Percentiles rank a stretch among this genome's conserved stretches.
These are phyloP conservation scores for Metschnikowia vanudenii DNA, from an alignment of 805 yeast species.

Conservation along the genomic window DNA sequence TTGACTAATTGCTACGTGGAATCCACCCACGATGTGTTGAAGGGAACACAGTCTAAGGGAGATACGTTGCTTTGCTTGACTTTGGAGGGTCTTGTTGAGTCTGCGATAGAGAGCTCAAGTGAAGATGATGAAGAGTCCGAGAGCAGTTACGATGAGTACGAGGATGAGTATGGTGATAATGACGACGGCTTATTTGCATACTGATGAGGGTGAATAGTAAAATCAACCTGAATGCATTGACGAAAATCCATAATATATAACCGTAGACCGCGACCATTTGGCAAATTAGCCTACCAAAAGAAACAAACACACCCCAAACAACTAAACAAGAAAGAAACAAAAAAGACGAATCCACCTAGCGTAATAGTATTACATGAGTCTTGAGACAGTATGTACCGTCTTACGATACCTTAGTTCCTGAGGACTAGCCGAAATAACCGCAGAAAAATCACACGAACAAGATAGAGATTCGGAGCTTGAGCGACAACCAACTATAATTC, in stretches of 20 bases:
- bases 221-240: conserved; percentile 11
- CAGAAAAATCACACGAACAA: too few species aligned
- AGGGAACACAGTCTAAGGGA: conserved; percentile 55
- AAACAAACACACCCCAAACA: not conserved
- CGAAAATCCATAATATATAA: conserved; percentile 1
- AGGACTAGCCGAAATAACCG: too few species aligned
- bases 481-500: too few species aligned
- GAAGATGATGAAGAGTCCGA: conserved; percentile 45
- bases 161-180: conserved; percentile 58
- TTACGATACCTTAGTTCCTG: too few species aligned
- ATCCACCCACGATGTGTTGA: conserved; percentile 66
- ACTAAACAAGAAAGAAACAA: not conserved
- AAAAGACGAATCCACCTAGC: too few species aligned
- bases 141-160: conserved; percentile 37
- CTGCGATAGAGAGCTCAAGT: conserved; percentile 37
- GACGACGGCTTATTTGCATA: conserved; percentile 50
- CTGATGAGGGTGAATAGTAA: conserved; percentile 15
- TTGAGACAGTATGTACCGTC: too few species aligned
- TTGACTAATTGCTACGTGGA: conserved; percentile 84
- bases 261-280: not conserved
- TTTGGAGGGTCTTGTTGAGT: conserved; percentile 40
- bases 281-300: not conserved
- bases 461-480: too few species aligned
- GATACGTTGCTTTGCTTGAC: conserved; percentile 51
- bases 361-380: too few species aligned